Percentiles rank a stretch among this genome's conserved stretches.
phyloP scores from a whole-genome alignment of 2,329 filamentous ascomycete species.

The Cladosporium cucumerinum region DNA sequence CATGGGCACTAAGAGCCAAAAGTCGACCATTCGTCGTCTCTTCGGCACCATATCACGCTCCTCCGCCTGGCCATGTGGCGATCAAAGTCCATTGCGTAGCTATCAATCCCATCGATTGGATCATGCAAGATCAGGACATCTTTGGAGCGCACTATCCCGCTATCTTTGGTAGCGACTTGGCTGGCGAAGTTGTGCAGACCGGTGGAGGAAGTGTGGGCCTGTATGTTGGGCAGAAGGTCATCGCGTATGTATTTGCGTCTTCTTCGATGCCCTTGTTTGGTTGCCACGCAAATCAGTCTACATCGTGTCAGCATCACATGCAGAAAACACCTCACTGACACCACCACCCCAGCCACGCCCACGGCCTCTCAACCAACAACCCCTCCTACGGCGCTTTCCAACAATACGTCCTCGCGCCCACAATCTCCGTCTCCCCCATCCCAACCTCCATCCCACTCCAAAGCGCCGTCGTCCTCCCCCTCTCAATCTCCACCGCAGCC shows the following conservation, averaged over 20 bases:
- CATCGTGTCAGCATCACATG: not conserved
- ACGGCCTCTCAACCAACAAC: constrained; percentile 17
- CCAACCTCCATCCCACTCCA: constrained; percentile 21
- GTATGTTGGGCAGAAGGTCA: constrained; percentile 45
- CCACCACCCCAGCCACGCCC: not conserved
- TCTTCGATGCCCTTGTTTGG: not conserved
- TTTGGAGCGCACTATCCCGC: constrained; percentile 23
- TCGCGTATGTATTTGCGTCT: constrained; percentile 31
- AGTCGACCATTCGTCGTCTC: constrained; percentile 33
- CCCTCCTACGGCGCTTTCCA: constrained; percentile 23
- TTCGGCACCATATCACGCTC: constrained; percentile 37
- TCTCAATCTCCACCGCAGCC: constrained; percentile 25
- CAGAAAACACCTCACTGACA: not conserved
- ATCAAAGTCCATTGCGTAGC: constrained; percentile 40
- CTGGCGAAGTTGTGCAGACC: constrained; percentile 31
- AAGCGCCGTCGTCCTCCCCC: constrained; percentile 22
- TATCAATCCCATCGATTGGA: constrained; percentile 38
- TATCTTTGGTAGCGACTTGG: constrained; percentile 30
- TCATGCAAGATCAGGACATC: constrained; percentile 39
- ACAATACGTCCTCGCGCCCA: constrained; percentile 19
- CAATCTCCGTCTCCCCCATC: constrained; percentile 17
- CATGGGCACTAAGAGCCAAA: constrained; percentile 36
- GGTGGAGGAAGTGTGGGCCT: constrained; percentile 26
- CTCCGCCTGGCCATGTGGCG: constrained; percentile 38
- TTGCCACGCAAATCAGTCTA: not conserved